Evolutionary conservation across 495 filamentous ascomycete genomes (phyloP).

Genomic region (Hypoxylon subgilvum): DNA sequence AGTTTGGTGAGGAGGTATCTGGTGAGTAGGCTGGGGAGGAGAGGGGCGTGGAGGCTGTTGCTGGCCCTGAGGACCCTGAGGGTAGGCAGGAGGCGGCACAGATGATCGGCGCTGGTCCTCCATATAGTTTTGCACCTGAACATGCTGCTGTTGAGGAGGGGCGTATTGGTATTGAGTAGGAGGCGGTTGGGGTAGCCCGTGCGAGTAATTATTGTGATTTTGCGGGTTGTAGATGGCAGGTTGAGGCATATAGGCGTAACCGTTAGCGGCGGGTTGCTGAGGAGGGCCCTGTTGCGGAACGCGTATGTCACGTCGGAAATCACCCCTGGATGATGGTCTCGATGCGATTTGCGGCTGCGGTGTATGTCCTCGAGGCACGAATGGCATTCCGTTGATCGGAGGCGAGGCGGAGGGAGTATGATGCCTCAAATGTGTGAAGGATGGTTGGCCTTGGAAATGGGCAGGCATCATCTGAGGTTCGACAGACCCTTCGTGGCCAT

Average conservation of each 20-base stretch:
- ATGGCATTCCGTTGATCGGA: constrained; percentile 82
- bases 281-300: constrained; percentile 64
- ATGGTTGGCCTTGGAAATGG: constrained; percentile 75
- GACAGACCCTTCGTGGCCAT: constrained; percentile 56
- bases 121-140: constrained; percentile 65
- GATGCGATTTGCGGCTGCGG: constrained; percentile 79
- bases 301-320: constrained; percentile 73
- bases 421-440: constrained; percentile 80
- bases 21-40: constrained; percentile 50
- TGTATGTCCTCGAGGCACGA: constrained; percentile 73
- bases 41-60: constrained; percentile 36
- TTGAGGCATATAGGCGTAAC: constrained; percentile 83
- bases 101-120: constrained; percentile 71
- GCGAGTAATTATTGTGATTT: constrained; percentile 54
- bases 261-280: constrained; percentile 67
- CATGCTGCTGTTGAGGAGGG: constrained; percentile 46
- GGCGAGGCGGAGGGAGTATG: constrained; percentile 86
- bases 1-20: constrained; percentile 57
- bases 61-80: constrained; percentile 46
- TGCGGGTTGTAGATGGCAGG: constrained; percentile 85
- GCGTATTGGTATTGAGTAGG: constrained; percentile 59
- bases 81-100: constrained; percentile 63
- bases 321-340: constrained; percentile 81
- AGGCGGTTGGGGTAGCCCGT: constrained; percentile 56
- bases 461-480: constrained; percentile 69